These are phyloP conservation scores for Phialocephala subalpina DNA, from an alignment of 2,329 filamentous ascomycete species.

Conservation along the genomic window DNA sequence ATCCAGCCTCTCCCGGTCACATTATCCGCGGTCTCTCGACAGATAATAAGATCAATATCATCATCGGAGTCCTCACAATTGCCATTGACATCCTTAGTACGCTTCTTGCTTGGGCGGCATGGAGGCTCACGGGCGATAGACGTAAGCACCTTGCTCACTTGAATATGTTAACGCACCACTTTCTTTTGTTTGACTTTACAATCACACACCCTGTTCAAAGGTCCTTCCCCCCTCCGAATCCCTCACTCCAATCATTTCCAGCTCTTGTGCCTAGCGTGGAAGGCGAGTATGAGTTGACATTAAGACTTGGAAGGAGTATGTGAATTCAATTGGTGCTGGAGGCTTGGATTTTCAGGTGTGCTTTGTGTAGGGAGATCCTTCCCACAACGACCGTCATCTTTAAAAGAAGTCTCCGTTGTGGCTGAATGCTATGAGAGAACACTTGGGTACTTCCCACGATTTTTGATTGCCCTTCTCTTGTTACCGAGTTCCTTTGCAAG, in stretches of 20 bases:
- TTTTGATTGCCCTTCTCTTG: too few species aligned
- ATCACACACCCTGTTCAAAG: neutral
- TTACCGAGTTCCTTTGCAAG: too few species aligned
- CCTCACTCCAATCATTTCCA: neutral
- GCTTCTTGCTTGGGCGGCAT: constrained; percentile 4
- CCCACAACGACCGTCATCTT: too few species aligned
- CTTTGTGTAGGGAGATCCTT: too few species aligned
- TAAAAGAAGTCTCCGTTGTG: too few species aligned
- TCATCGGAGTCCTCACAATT: neutral
- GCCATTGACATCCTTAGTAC: constrained; percentile 4
- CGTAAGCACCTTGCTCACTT: neutral
- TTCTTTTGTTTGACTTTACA: too few species aligned
- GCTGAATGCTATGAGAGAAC: too few species aligned
- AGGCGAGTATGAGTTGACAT: neutral
- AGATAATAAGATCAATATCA: neutral
- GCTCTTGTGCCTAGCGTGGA: neutral
- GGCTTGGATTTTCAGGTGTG: neutral
- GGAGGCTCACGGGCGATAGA: constrained; percentile 10
- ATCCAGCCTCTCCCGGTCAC: neutral
- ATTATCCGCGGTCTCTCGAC: neutral
- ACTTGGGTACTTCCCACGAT: too few species aligned
- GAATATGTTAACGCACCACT: too few species aligned
- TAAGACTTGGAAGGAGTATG: neutral
- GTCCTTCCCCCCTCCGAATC: too few species aligned
- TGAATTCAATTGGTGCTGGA: neutral